Evolutionary conservation across 2,329 filamentous ascomycete genomes (phyloP), one percentile per base, ranked within the genome.

Genomic region (Fusarium aywerte): DNA sequence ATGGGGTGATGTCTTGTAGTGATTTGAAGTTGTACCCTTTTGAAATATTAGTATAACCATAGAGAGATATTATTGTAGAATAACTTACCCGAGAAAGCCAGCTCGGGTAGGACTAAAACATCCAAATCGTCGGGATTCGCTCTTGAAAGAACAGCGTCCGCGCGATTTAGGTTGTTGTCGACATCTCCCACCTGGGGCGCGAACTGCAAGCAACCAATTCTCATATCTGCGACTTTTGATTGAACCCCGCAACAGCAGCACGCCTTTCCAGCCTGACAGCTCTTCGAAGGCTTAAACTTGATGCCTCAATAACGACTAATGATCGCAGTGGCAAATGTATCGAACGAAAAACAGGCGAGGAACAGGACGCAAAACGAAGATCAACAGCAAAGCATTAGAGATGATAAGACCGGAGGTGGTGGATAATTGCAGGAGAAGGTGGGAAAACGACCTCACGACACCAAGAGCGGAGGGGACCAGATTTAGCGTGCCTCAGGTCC

Each of bases 11-110:
- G 2, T 92, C 84, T 31, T 85, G 80, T 4, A 92, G 76, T 0
- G 89, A 90, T 39, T 85, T 84, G 80, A 94, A 95, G 75, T 93
- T 93, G 80, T 94, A 96, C 29, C 92, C 90, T 87, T 74, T 27
- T 31, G 51, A 32, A n/a, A 18, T 40, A 40, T 66, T 29, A 67
- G 57, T 43, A 23, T 36, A n/a, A n/a, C n/a, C n/a, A n/a, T n/a
- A n/a, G n/a, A n/a, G n/a, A n/a, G n/a, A n/a, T n/a, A n/a, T n/a
- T n/a, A n/a, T n/a, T n/a, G n/a, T n/a, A n/a, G n/a, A 9, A 23
- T 80, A 45, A 27, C 39, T 68, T 78, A 91, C 90, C 90, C 58
- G 87, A 85, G 73, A 95, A 93, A 2, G 92, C 90, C 76, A 95
- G 80, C 74, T 95, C 92, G 0, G 92, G 91, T 0, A 95, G 79